Evolutionary conservation across 441 rosid genomes (phyloP), one percentile per base, ranked within the genome.

Genomic region (Lepidium campestre): DNA sequence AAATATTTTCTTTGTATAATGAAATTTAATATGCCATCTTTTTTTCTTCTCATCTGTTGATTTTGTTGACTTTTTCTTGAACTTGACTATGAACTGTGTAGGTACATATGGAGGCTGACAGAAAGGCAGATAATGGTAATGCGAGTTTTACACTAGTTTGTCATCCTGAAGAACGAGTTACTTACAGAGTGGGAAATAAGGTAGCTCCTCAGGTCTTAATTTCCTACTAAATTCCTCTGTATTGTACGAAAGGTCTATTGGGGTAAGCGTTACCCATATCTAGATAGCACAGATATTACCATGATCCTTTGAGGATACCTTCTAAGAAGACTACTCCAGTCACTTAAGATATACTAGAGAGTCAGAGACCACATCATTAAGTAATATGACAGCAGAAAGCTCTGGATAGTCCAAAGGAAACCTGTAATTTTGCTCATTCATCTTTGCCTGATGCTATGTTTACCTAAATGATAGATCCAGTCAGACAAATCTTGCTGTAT

Each of bases 31-130:
- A 27, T 48, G 25, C 25, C 3, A 46, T 68, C 20, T 36, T 65
- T 41, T 41, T 29, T 27, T 46, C 22, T 59, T 20, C n/a, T 35
- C 63, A 11, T 9, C 53, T 72, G 18, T 13, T 55, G 5, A 49
- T 52, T 70, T 60, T 47, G 36, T 41, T 25, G 20, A 55, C 40
- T 20, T 47, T 31, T 31, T 61, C 29, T 45, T 54, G 22, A 23
- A 23, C 50, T 71, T 47, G 45, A 17, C 31, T n/a, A 20, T 52
- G 19, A 63, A 40, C 25, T 59, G 48, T 41, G 69, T 70, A 93
- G 99, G 99, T 93, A 78, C 99, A 93, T 75, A 91, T 91, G 91
- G 96, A 89, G 77, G 88, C 86, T 68, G 93, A 93, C 70, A 83
- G 86, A 79, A 89, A 85, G 84, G 75, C 89, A 68, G 77, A 82